A percentile compares a stretch with the other conserved stretches of the same genome.
These are phyloP conservation scores for Rubroboletus satanas DNA, from an alignment of 768 basidiomycete genomes.

Conservation along the genomic window DNA sequence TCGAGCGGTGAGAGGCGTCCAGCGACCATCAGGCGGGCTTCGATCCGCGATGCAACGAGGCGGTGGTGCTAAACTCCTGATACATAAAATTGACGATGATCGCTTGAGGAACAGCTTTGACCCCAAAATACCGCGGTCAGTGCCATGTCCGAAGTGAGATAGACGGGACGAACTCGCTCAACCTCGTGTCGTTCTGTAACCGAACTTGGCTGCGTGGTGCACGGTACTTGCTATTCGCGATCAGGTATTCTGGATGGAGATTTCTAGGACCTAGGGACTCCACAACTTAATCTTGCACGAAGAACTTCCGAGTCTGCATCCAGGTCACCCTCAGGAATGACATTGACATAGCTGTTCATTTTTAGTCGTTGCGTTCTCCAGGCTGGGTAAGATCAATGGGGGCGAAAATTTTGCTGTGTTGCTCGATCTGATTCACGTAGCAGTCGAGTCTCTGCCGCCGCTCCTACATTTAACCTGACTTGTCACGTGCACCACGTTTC, in stretches of 20 bases:
- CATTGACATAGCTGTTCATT: neutral
- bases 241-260: neutral
- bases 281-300: neutral
- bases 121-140: slow-evolving; percentile 3
- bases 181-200: neutral
- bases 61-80: slow-evolving; percentile 7
- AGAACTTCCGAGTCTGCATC: neutral
- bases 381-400: too few relatives aligned
- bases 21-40: slow-evolving; percentile 7
- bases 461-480: neutral
- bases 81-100: neutral
- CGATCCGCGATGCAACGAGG: slow-evolving; percentile 13
- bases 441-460: neutral
- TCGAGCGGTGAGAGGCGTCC: neutral
- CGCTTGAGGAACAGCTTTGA: slow-evolving; percentile 6
- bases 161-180: neutral
- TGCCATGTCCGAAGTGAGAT: neutral
- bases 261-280: neutral
- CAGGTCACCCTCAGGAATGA: neutral
- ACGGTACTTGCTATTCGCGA: neutral
- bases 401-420: neutral
- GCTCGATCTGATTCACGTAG: neutral
- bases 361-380: neutral
- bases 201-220: neutral
- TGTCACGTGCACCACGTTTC: slow-evolving; percentile 26